Conservation (phyloP, 352 stramenopile genomes). For the Globisporangium carolinianum region DNA sequence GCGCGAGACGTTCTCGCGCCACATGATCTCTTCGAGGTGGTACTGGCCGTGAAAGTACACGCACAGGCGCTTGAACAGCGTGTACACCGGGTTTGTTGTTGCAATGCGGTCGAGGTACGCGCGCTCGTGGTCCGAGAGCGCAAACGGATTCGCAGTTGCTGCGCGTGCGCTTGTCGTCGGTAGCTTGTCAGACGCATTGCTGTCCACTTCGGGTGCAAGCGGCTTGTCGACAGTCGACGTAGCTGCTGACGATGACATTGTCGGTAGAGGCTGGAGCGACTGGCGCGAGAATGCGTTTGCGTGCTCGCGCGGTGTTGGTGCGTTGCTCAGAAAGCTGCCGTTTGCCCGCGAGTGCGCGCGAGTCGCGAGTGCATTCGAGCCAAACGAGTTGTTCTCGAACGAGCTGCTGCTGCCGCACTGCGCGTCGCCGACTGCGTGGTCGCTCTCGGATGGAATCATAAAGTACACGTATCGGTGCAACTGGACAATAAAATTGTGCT, state of each 20-base stretch:
- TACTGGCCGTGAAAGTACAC: slow-evolving; percentile 85
- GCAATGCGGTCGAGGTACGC: slow-evolving; percentile 78
- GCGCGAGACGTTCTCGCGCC: slow-evolving; percentile 76
- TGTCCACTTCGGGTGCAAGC: too few species aligned
- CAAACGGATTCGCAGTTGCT: slow-evolving; percentile 25
- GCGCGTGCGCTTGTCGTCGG: not conserved
- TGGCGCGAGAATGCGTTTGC: too few species aligned
- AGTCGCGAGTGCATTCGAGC: slow-evolving; percentile 13
- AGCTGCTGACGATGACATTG: too few species aligned
- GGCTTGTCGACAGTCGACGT: too few species aligned
- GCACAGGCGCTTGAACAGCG: slow-evolving; percentile 74
- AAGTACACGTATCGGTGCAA: slow-evolving; percentile 85
- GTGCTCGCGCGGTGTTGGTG: slow-evolving; percentile 1
- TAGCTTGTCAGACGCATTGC: too few species aligned
- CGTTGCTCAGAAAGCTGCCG: slow-evolving; percentile 4
- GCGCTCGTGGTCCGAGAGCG: slow-evolving; percentile 58
- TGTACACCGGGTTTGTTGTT: slow-evolving; percentile 71
- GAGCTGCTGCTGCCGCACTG: slow-evolving; percentile 13
- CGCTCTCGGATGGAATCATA: slow-evolving; percentile 69
- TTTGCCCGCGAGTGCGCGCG: slow-evolving; percentile 7
- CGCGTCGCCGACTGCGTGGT: slow-evolving; percentile 21
- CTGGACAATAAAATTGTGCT: slow-evolving; percentile 78
- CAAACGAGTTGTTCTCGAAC: slow-evolving; percentile 9
- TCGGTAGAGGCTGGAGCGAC: too few species aligned
- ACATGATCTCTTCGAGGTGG: slow-evolving; percentile 88